Percentiles rank a stretch among this genome's conserved stretches.
phyloP scores from a whole-genome alignment of 306 rosid genomes.

The Quercus ilex region DNA sequence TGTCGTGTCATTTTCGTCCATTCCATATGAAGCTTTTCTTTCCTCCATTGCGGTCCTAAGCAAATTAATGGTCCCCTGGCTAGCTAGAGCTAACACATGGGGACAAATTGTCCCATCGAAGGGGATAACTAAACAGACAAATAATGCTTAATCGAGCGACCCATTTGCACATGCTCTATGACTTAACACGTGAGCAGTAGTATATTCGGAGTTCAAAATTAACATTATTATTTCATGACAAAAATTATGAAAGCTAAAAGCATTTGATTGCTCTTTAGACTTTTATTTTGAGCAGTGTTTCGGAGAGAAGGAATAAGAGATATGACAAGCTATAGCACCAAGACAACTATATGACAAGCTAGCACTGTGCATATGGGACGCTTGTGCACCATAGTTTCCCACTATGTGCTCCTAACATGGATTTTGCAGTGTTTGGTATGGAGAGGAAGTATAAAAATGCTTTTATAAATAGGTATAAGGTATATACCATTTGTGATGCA shows the following conservation, averaged over 20 bases:
- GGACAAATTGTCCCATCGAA: conserved; percentile 17
- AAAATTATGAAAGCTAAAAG: background rate
- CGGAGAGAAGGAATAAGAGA: conserved; percentile 33
- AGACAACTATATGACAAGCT: conserved; percentile 63
- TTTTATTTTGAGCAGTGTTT: background rate
- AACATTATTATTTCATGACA: background rate
- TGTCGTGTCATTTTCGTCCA: conserved; percentile 44
- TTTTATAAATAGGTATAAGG: background rate
- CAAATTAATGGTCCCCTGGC: conserved; percentile 32
- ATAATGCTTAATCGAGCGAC: conserved; percentile 32
- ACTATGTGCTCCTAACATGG: conserved; percentile 53
- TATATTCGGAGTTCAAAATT: background rate
- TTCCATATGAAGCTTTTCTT: conserved; percentile 20
- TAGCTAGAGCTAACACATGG: conserved; percentile 12
- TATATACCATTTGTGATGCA: conserved; percentile 11
- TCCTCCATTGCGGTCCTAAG: conserved; percentile 40
- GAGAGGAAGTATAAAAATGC: conserved; percentile 10
- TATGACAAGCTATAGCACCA: conserved; percentile 15
- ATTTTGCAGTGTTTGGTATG: conserved; percentile 31
- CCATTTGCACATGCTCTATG: conserved; percentile 40
- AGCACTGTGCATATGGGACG: conserved; percentile 45
- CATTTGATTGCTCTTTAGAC: background rate
- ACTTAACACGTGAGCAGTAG: conserved; percentile 14
- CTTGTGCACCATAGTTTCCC: conserved; percentile 68
- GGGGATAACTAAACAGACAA: conserved; percentile 28